Percentiles rank a stretch among this genome's conserved stretches.
Conservation (phyloP, 1,284 basidiomycete species). For the Boletus sp. region DNA sequence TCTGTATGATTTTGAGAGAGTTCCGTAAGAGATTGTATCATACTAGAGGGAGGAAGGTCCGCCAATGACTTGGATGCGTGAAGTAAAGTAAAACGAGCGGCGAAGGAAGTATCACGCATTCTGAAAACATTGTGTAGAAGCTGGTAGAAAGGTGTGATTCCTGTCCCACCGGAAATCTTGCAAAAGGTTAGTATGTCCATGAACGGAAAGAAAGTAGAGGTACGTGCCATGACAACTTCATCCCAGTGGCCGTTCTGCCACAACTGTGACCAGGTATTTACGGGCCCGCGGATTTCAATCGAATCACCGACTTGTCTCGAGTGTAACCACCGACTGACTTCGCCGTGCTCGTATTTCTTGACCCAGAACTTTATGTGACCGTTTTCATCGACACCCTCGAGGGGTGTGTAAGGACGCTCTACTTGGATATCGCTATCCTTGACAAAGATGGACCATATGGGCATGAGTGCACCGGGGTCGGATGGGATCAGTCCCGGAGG, state of each 20-base stretch:
- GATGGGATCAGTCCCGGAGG: constrained; percentile 48
- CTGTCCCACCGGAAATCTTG: constrained; percentile 84
- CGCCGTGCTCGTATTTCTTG: constrained; percentile 77
- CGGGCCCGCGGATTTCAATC: constrained; percentile 78
- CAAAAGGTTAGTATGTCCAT: constrained; percentile 5
- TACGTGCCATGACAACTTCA: constrained; percentile 74
- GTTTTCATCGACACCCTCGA: constrained; percentile 66
- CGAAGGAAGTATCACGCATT: constrained; percentile 29
- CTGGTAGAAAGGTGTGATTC: constrained; percentile 81
- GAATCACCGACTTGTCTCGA: constrained; percentile 66
- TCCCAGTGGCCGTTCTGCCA: constrained; percentile 69
- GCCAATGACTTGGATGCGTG: constrained; percentile 64
- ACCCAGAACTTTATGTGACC: constrained; percentile 76
- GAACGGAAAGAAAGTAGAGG: neutral
- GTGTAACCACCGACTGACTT: constrained; percentile 83
- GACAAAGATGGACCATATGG: constrained; percentile 79
- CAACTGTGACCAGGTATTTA: constrained; percentile 64
- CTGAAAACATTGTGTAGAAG: constrained; percentile 53
- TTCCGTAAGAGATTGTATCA: constrained; percentile 54
- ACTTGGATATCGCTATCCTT: constrained; percentile 89
- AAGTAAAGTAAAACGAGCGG: constrained; percentile 67
- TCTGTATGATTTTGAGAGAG: constrained; percentile 55
- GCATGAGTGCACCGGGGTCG: constrained; percentile 32
- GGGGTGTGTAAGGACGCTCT: constrained; percentile 83
- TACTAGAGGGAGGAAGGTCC: constrained; percentile 66